phyloP scores from a whole-genome alignment of 495 filamentous ascomycete species.

The Podospora anserina region DNA sequence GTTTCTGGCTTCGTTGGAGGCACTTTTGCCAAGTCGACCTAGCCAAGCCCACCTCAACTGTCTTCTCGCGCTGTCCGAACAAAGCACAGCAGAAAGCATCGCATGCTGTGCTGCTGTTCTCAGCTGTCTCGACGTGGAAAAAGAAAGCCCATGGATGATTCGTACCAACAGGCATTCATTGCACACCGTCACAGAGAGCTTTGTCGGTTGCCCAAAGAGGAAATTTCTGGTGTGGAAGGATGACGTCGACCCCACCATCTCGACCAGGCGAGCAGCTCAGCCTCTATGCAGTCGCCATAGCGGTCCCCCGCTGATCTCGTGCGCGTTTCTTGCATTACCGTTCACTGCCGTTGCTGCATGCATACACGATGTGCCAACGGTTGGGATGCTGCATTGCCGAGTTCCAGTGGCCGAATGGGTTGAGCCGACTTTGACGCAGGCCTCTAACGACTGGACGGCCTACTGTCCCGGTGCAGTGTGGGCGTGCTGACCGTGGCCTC shows the following conservation, averaged over 20 bases:
- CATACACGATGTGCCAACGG: slow-evolving; percentile 4
- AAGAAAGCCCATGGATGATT: not conserved
- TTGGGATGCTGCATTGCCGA: not conserved
- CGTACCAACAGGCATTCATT: not conserved
- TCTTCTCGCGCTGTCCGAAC: slow-evolving; percentile 2
- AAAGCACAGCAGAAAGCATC: not conserved
- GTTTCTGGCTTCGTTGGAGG: not conserved
- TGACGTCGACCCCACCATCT: slow-evolving; percentile 7
- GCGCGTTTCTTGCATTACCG: slow-evolving; percentile 5
- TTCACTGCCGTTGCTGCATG: slow-evolving; percentile 5
- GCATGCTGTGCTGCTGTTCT: not conserved
- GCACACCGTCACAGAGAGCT: not conserved
- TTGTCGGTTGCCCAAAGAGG: not conserved
- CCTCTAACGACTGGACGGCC: slow-evolving; percentile 6
- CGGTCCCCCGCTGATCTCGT: slow-evolving; percentile 1
- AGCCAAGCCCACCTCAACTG: not conserved
- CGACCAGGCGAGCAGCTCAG: not conserved
- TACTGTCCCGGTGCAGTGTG: not conserved
- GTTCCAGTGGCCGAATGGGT: not conserved
- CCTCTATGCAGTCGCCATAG: slow-evolving; percentile 5
- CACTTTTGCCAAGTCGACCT: not conserved
- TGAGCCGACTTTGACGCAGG: slow-evolving; percentile 4
- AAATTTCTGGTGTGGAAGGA: not conserved
- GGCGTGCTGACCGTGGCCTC: not conserved
- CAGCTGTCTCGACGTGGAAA: not conserved